phyloP scores from a whole-genome alignment of 345 rosid genomes.

The Brassica carinata region DNA sequence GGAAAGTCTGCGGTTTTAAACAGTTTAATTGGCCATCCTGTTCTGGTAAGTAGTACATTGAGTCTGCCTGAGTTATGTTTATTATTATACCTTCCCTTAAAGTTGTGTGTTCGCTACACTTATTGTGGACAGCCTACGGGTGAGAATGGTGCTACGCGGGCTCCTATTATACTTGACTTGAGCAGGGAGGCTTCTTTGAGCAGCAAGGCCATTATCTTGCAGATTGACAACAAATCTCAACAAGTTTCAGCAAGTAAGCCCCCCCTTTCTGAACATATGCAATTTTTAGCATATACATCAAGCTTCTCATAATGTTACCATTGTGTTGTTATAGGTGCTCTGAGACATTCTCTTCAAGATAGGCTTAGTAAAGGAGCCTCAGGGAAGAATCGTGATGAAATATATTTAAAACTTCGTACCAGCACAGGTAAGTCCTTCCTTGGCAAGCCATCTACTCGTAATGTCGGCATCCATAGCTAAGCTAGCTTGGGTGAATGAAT shows the following conservation, averaged over 20 bases:
- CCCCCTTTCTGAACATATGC: constrained; percentile 15
- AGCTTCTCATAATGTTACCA: constrained; percentile 27
- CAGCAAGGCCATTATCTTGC: constrained; percentile 74
- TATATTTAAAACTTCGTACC: constrained; percentile 79
- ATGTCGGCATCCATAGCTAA: constrained; percentile 1
- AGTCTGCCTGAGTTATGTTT: neutral
- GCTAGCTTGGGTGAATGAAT: neutral
- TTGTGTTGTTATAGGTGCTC: constrained; percentile 64
- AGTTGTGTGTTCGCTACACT: neutral
- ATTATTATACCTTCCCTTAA: neutral
- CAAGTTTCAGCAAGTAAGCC: constrained; percentile 93
- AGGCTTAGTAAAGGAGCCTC: constrained; percentile 88
- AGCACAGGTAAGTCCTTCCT: constrained; percentile 62
- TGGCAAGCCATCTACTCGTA: constrained; percentile 11
- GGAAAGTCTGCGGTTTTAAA: constrained; percentile 94
- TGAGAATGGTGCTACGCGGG: constrained; percentile 98
- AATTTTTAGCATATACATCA: neutral
- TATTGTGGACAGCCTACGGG: constrained; percentile 78
- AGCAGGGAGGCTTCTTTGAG: constrained; percentile 70
- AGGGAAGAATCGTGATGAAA: constrained; percentile 88
- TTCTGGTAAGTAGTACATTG: constrained; percentile 62
- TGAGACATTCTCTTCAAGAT: constrained; percentile 88
- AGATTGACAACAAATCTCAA: constrained; percentile 85
- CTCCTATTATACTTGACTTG: constrained; percentile 80
- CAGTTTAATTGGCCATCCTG: constrained; percentile 94